Base-by-base conservation (phyloP, 192 early-diverging fungal species). In the Mortierella alpina region DNA sequence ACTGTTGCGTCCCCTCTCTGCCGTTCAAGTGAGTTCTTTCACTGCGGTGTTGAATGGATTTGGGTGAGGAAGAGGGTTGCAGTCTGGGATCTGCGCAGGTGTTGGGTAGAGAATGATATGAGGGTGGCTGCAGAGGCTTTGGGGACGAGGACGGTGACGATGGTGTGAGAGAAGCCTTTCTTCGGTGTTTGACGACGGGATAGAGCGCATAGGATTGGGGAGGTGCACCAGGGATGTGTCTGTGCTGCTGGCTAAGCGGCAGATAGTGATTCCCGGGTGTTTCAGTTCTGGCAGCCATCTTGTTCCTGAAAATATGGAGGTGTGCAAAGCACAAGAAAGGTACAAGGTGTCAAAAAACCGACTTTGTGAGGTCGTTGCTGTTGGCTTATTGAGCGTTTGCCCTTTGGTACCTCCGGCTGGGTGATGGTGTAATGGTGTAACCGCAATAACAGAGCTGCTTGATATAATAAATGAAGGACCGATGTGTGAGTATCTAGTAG, bases 131-230 rank as follows among this genome's bases (percentile, higher is more conserved):
- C 31, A 31, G 31, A 31, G 31, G 31, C 31, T 3, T 1, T 31
- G 31, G 31, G 31, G 31, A 31, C 31, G 31, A 31, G 31, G 31
- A 31, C 31, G 31, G 31, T 31, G 31, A 31, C 31, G 31, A 31
- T 31, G 31, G 31, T 31, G 31, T 31, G 31, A 31, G 31, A 31
- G 31, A 31, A 3, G 31, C 31, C 31, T 31, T 31, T 31, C 31
- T 31, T 31, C 31, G 31, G 31, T 31, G 31, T 31, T 31, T 31
- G 31, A 31, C 31, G 58, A 59, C 75, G 18, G 75, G 75, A 39
- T 79, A 71, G 15, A 71, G 75, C 31, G 75, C 67, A 59, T 79
- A 79, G 7, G 65, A 51, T 54, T 70, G 60, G 10, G 64, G 68
- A 49, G 62, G 61, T 8, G 9, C 42, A 40, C 7, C 40, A 10